These are phyloP conservation scores for Rauvolfia tetraphylla DNA, from an alignment of 257 asterid genomes.

Conservation along the genomic window DNA sequence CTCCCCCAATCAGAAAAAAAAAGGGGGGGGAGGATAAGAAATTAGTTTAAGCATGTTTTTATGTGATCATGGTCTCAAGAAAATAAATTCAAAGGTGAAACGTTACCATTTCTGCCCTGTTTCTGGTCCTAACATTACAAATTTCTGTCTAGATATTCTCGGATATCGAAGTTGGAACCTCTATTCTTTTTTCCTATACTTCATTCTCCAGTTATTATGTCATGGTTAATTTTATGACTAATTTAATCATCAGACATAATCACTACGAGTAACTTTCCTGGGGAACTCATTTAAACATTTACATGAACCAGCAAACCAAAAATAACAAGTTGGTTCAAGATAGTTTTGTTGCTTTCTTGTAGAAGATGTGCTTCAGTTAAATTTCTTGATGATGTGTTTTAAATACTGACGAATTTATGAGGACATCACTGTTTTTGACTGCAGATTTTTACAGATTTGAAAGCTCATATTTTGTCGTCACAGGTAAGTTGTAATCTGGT, in stretches of 20 bases:
- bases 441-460: constrained; percentile 88
- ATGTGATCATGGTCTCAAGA: neutral
- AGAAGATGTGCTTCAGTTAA: neutral
- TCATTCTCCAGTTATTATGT: neutral
- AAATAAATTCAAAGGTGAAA: neutral
- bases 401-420: neutral
- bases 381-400: neutral
- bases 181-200: neutral
- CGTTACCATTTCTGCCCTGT: neutral
- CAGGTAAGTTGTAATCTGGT: constrained; percentile 50
- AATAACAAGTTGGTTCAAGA: neutral
- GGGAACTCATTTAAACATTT: neutral
- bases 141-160: neutral
- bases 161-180: neutral
- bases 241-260: neutral
- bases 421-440: constrained; percentile 11
- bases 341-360: neutral
- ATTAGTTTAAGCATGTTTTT: neutral
- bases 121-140: neutral
- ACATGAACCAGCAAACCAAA: neutral
- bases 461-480: constrained; percentile 82
- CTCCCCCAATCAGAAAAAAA: neutral
- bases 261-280: neutral
- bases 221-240: too few species aligned
- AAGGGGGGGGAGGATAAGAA: neutral